A percentile compares a stretch with the other conserved stretches of the same genome.
These are phyloP conservation scores for Macrocybe gigantea DNA, from an alignment of 768 basidiomycete species.

Conservation along the genomic window DNA sequence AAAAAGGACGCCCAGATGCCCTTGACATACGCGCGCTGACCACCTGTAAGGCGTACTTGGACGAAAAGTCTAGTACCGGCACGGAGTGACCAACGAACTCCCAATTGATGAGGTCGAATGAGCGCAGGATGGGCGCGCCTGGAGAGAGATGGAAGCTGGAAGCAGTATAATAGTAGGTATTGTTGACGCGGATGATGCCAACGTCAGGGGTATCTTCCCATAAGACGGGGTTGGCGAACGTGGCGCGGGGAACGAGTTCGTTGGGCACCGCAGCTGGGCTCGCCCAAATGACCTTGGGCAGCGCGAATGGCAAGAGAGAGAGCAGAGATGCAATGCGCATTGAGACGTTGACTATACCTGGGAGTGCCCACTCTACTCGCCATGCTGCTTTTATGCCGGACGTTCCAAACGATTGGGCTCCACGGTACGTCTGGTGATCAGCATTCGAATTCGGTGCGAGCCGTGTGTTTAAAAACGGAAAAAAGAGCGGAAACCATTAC, in stretches of 20 bases:
- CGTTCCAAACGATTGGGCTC: no score
- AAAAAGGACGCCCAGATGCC: constrained; percentile 14
- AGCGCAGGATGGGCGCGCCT: constrained; percentile 13
- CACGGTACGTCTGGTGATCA: no score
- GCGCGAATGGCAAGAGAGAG: no score
- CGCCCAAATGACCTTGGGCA: no score
- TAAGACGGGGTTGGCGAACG: constrained; percentile 5
- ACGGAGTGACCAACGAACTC: constrained; percentile 13
- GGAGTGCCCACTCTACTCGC: no score
- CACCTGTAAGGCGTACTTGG: constrained; percentile 11
- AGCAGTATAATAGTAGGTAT: constrained; percentile 13
- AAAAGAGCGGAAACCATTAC: no score
- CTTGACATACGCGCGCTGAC: constrained; percentile 11
- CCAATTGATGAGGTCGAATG: constrained; percentile 15
- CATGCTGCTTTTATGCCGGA: no score
- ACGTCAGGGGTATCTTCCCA: constrained; percentile 12
- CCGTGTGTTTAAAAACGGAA: no score
- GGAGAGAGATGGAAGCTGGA: constrained; percentile 15
- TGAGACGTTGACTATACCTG: no score
- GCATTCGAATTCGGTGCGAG: no score
- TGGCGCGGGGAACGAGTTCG: neutral
- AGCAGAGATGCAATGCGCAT: no score
- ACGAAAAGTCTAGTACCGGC: constrained; percentile 9
- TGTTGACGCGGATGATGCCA: constrained; percentile 9
- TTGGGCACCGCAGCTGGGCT: neutral